phyloP scores from a whole-genome alignment of 2,329 filamentous ascomycete species.

The Aureobasidium sp. region DNA sequence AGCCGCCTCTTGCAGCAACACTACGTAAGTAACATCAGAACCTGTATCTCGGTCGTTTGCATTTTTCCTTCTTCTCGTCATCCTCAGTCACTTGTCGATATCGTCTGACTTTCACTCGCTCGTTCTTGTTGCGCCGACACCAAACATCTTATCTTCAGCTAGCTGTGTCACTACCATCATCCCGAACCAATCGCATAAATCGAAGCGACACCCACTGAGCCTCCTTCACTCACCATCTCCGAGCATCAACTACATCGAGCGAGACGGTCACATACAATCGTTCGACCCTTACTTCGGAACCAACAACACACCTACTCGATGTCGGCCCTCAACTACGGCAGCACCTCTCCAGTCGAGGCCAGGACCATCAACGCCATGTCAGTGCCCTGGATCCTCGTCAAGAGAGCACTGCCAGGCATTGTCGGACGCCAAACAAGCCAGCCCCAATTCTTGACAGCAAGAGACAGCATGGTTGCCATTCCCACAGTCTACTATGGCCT shows the following conservation, averaged over 20 bases:
- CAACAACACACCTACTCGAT: not conserved
- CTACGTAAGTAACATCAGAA: conserved; percentile 8
- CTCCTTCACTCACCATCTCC: not conserved
- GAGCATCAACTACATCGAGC: not conserved
- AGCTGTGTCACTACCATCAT: not conserved
- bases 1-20: conserved; percentile 11
- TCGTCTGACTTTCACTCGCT: not conserved
- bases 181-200: not conserved
- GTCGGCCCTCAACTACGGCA: not conserved
- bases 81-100: conserved; percentile 5
- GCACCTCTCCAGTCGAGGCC: not conserved
- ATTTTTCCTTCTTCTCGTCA: not conserved
- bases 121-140: not conserved
- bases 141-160: not conserved
- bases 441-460: not conserved
- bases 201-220: not conserved
- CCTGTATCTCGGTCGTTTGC: conserved; percentile 8
- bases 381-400: not conserved
- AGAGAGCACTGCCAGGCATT: conserved; percentile 1
- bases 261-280: not conserved
- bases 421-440: conserved; percentile 1
- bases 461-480: conserved; percentile 38
- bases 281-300: not conserved
- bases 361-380: conserved; percentile 1
- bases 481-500: conserved; percentile 52